phyloP scores from a whole-genome alignment of 345 rosid genomes.

The Arabidopsis arenosa region DNA sequence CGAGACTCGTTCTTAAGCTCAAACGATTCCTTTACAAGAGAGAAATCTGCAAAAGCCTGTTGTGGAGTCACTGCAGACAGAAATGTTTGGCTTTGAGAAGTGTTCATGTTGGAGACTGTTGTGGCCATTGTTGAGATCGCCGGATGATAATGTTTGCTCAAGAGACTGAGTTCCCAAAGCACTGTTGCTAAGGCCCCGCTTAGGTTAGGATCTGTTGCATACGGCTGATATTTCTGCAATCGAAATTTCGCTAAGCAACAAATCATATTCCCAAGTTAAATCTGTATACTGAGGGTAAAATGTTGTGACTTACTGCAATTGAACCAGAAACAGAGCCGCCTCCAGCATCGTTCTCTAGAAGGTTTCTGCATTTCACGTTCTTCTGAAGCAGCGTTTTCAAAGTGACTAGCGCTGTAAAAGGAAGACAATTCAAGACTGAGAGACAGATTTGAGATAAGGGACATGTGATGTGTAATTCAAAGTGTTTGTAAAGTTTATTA shows the following conservation, averaged over 20 bases:
- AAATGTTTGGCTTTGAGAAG: constrained; percentile 64
- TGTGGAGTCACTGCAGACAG: constrained; percentile 63
- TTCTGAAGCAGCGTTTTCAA: constrained; percentile 79
- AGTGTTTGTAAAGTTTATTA: constrained; percentile 37
- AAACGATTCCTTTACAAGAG: constrained; percentile 65
- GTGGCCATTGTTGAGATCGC: constrained; percentile 64
- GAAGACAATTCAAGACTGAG: background rate
- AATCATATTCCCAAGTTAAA: background rate
- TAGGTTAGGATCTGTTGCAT: constrained; percentile 79
- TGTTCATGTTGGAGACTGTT: constrained; percentile 64
- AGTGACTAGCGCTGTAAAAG: constrained; percentile 76
- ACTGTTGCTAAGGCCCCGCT: constrained; percentile 95
- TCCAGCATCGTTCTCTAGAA: constrained; percentile 95
- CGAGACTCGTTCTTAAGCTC: constrained; percentile 42
- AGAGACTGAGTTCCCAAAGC: constrained; percentile 90
- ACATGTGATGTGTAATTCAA: background rate
- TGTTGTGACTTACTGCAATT: constrained; percentile 61
- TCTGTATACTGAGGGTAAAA: background rate
- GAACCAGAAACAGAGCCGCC: constrained; percentile 97
- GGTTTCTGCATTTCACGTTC: constrained; percentile 85
- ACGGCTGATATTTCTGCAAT: constrained; percentile 85
- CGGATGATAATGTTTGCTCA: constrained; percentile 81
- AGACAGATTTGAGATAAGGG: background rate
- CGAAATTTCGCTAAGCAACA: background rate
- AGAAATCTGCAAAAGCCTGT: constrained; percentile 71